phyloP scores from a whole-genome alignment of 495 filamentous ascomycete genomes.

The Xylaria intraflava region DNA sequence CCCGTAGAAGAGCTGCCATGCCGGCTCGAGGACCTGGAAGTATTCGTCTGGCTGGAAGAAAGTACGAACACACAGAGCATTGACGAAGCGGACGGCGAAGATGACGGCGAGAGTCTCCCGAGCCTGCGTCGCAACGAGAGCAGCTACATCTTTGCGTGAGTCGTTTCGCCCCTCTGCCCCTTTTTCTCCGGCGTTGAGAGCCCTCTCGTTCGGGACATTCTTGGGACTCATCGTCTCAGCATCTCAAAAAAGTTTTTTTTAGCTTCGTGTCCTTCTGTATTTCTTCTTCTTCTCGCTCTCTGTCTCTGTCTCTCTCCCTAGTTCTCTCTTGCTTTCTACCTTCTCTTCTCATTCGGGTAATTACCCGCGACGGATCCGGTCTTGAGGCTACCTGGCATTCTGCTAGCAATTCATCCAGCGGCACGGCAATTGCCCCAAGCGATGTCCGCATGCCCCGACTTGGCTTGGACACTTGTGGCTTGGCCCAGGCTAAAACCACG shows the following conservation, averaged over 20 bases:
- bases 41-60: slow-evolving; percentile 99
- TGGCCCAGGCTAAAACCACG: too few species aligned
- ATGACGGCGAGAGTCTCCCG: slow-evolving; percentile 56
- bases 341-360: not conserved
- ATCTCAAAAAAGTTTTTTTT: not conserved
- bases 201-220: slow-evolving; percentile 10
- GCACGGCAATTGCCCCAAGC: slow-evolving; percentile 2
- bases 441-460: slow-evolving; percentile 5
- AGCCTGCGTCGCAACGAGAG: slow-evolving; percentile 23
- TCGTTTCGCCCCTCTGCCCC: slow-evolving; percentile 3
- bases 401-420: slow-evolving; percentile 9
- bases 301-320: not conserved
- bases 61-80: slow-evolving; percentile 77
- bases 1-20: slow-evolving; percentile 86
- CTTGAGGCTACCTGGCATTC: slow-evolving; percentile 10
- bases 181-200: slow-evolving; percentile 4
- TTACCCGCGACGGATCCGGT: not conserved
- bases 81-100: slow-evolving; percentile 71
- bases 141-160: slow-evolving; percentile 4
- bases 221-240: slow-evolving; percentile 18
- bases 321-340: not conserved
- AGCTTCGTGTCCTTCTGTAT: not conserved
- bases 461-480: not conserved
- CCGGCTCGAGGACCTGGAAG: slow-evolving; percentile 92
- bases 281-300: slow-evolving; percentile 1